phyloP scores from a whole-genome alignment of 805 yeast species.

The Starmerella sp. region DNA sequence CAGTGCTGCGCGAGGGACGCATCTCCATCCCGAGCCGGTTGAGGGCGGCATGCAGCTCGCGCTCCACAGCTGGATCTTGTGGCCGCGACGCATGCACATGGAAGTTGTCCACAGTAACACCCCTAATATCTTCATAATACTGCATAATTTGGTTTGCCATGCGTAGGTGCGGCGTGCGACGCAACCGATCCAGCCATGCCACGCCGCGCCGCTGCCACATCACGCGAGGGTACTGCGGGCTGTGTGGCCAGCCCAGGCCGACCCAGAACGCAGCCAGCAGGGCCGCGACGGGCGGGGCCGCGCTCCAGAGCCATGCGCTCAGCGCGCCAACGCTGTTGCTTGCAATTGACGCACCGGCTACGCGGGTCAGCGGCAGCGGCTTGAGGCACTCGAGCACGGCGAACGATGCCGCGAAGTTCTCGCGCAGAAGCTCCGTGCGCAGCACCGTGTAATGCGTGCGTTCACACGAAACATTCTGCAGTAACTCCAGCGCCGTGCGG shows the following conservation, averaged over 20 bases:
- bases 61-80: neutral
- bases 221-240: neutral
- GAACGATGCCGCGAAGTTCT: conserved; percentile 2
- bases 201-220: neutral
- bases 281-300: conserved; percentile 3
- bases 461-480: neutral
- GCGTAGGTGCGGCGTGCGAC: conserved; percentile 9
- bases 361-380: neutral
- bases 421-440: conserved; percentile 10
- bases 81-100: conserved; percentile 5
- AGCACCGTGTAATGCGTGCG: neutral
- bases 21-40: conserved; percentile 15
- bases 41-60: conserved; percentile 10
- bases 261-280: conserved; percentile 10
- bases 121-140: conserved; percentile 20
- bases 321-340: conserved; percentile 1
- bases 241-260: conserved; percentile 6
- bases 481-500: neutral
- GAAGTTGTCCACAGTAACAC: conserved; percentile 12
- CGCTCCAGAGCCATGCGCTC: conserved; percentile 4
- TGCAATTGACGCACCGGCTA: neutral
- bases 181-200: neutral
- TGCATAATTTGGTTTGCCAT: conserved; percentile 22
- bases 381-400: neutral
- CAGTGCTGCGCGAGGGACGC: conserved; percentile 1